Evolutionary conservation across 2,329 filamentous ascomycete genomes (phyloP), one percentile per base, ranked within the genome.

Genomic region (Sclerotinia nivalis): DNA sequence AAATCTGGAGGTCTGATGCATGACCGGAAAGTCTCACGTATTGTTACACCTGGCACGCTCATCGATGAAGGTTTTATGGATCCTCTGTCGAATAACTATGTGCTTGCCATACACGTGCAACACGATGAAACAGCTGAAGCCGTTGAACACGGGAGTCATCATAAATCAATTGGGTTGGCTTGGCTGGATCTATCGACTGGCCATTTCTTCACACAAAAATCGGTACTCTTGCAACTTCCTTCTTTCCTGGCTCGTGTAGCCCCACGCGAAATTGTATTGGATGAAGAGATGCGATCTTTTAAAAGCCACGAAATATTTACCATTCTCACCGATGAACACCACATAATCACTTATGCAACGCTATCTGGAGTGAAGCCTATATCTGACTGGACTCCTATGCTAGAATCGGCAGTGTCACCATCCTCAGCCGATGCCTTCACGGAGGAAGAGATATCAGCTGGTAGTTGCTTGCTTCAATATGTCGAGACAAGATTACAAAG

Each of bases 1-100:
- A 95, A 90, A 78, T 86, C 88, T 28, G 92, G 92, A 20, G 93
- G 93, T 4, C 82, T 95, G 73, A 84, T 95, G 83, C 96, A 96
- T 79, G 91, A 96, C 78, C 90, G 96, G 37, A 89, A 85, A 74
- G 93, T 99, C 20, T 88, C 92, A 25, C 89, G 96, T 70, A 90
- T 99, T 74, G 89, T 99, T 77, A 98, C 96, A 0, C 93, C 96
- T 1, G 96, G 96, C 28, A 99, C 96, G 1, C 84, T 99, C 68
- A 97, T 99, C 74, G 96, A 99, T 80, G 96, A 99, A 81, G 94
- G 93, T 76, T 99, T 98, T 80, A 93, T 99, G 84, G 93, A 98
- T 78, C 93, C 93, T 1, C 95, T 92, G 78, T 89, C 92, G 76
- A 97, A 96, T 80, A 98, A 97, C 79, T 99, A 95, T 79, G 85